Base-by-base conservation (phyloP, 192 early-diverging fungal species). In the Linnemannia elongata region DNA sequence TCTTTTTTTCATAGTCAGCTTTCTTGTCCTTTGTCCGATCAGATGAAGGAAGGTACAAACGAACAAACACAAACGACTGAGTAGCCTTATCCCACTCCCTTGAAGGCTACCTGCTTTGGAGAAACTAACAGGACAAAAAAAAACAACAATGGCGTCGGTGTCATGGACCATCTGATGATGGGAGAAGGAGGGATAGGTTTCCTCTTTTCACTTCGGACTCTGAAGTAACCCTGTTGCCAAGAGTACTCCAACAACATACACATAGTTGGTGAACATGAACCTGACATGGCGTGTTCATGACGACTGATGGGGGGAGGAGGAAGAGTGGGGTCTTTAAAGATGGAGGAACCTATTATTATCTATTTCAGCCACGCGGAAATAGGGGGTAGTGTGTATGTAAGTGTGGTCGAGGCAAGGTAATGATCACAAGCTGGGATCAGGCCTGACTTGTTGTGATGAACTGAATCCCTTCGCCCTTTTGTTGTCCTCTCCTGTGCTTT, bases 241-340 rank as follows among this genome's bases (percentile, higher is more conserved):
- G 60, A 30, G 60, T 15, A 24, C 22, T 60, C 7, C n/a, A 60
- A 60, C 24, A 57, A 8, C 3, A 60, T 60, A 24, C 55, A 57
- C 55, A 27, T 3, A 52, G 18, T 60, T 30, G 60, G 30, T 15
- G 27, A 27, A 15, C 60, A 33, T 9, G 60, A 66, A 27, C n/a
- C 60, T 66, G 60, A 66, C 60, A 66, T 66, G 60, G 60, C 60
- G 60, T 66, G 60, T 66, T 66, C 30, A 66, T 66, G 60, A 66
- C 60, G 60, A 66, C 33, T 10, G 60, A 13, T 33, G 27, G 8
- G 12, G 54, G 6, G 22, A 63, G 57, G 24, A 63, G 27, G 47
- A 49, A 49, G 47, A 3, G 12, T 12, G 47, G 10, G 13, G 9
- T 15, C 44, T 45, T 15, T 52, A 18, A 20, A 52, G 49, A 52